Percentiles rank a stretch among this genome's conserved stretches.
Conservation (phyloP, 164 flowering plant genomes). For the Nymphaea thermarum region DNA sequence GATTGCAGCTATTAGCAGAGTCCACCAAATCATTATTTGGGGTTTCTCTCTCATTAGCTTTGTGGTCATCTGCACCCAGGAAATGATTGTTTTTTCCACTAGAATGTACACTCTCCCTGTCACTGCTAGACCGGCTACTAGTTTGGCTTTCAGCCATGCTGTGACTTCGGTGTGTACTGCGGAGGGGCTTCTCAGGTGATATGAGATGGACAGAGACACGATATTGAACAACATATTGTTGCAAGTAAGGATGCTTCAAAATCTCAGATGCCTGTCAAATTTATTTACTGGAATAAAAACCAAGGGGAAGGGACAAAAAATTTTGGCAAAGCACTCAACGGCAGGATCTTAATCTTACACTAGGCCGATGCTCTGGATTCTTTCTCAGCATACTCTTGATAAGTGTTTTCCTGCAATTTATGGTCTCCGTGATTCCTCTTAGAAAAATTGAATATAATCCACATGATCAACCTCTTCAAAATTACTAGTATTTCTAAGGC, state of each 20-base stretch:
- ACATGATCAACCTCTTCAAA: neutral
- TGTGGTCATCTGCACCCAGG: conserved; percentile 24
- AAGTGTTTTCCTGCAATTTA: conserved; percentile 60
- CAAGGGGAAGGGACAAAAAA: neutral
- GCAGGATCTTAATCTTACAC: conserved; percentile 31
- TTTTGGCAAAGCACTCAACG: neutral
- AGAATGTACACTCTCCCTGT: conserved; percentile 57
- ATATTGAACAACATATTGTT: conserved; percentile 70
- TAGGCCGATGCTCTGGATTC: conserved; percentile 94
- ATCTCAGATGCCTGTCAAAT: conserved; percentile 75
- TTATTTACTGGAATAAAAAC: neutral
- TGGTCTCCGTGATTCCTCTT: neutral
- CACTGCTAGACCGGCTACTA: conserved; percentile 77
- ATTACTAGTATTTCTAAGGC: neutral
- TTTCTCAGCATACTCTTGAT: conserved; percentile 95
- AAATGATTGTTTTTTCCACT: conserved; percentile 37
- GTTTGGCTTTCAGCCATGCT: conserved; percentile 70
- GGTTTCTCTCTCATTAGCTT: conserved; percentile 35
- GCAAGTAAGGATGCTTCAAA: conserved; percentile 84
- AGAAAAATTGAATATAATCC: neutral
- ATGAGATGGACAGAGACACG: conserved; percentile 30
- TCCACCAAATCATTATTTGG: conserved; percentile 36
- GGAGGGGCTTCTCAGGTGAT: conserved; percentile 40
- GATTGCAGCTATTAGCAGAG: conserved; percentile 14
- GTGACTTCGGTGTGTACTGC: conserved; percentile 24